Evolutionary conservation across 2,329 filamentous ascomycete genomes (phyloP).

Genomic region (Rhynchosporium secalis): DNA sequence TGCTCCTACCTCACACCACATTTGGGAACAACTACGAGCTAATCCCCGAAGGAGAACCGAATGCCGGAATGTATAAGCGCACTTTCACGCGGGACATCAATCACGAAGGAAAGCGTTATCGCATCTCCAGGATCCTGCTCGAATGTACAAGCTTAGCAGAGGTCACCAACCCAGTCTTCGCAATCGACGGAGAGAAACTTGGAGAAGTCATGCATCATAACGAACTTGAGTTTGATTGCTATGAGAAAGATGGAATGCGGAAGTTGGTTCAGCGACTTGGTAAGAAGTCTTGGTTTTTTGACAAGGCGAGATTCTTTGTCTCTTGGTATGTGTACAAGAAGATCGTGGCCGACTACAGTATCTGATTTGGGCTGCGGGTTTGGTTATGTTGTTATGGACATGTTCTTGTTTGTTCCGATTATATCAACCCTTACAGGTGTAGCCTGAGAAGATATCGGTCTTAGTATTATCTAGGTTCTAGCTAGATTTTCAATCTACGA

Average conservation of each 20-base stretch:
- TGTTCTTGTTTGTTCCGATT: background rate
- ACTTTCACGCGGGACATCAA: background rate
- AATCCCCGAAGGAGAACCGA: background rate
- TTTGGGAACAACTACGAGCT: background rate
- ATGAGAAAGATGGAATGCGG: background rate
- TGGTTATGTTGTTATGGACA: background rate
- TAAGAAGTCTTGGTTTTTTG: background rate
- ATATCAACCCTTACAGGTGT: background rate
- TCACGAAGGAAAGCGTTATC: background rate
- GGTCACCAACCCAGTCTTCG: background rate
- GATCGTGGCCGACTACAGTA: background rate
- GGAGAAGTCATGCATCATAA: background rate
- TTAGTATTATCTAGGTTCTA: too few species aligned
- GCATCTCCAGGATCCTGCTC: background rate
- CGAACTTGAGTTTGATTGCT: background rate
- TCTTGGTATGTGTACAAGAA: background rate
- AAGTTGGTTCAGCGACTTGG: slow-evolving; percentile 5
- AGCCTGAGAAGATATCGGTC: too few species aligned
- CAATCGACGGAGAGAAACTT: background rate
- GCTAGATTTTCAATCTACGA: too few species aligned
- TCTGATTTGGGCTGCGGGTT: background rate
- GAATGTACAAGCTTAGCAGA: background rate
- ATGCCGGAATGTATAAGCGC: background rate
- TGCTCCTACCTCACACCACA: background rate
- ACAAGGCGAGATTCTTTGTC: background rate